These are phyloP conservation scores for Hypoxylon sp. DNA, from an alignment of 2,329 filamentous ascomycete genomes.

Conservation along the genomic window DNA sequence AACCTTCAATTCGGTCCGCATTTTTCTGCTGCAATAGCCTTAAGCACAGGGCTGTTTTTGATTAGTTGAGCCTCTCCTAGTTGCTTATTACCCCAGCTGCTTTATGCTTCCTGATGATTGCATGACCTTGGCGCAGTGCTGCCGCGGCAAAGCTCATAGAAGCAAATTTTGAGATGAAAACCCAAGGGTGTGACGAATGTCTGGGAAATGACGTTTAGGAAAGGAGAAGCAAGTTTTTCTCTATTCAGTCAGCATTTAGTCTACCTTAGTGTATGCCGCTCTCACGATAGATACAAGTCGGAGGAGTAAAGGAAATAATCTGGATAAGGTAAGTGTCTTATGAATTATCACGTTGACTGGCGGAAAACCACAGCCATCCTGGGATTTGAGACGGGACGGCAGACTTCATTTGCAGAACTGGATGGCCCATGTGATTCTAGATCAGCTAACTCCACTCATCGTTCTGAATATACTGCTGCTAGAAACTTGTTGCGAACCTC, in stretches of 20 bases:
- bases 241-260: not conserved
- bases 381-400: not conserved
- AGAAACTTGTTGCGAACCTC: not conserved
- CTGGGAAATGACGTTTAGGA: not conserved
- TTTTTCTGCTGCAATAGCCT: not conserved
- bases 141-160: not conserved
- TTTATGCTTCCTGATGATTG: not conserved
- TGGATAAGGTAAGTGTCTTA: not conserved
- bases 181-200: not conserved
- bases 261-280: not conserved
- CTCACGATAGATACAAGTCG: not conserved
- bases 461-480: not conserved
- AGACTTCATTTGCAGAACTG: not conserved
- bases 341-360: not conserved
- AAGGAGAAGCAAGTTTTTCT: not conserved
- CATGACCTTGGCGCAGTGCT: conserved; percentile 7
- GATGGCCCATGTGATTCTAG: not conserved
- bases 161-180: not conserved
- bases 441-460: not conserved
- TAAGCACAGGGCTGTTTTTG: not conserved
- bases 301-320: not conserved
- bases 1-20: not conserved
- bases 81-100: not conserved
- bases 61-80: not conserved
- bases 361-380: not conserved